These are phyloP conservation scores for Rubus parviflorus DNA, from an alignment of 306 rosid genomes.

Conservation along the genomic window DNA sequence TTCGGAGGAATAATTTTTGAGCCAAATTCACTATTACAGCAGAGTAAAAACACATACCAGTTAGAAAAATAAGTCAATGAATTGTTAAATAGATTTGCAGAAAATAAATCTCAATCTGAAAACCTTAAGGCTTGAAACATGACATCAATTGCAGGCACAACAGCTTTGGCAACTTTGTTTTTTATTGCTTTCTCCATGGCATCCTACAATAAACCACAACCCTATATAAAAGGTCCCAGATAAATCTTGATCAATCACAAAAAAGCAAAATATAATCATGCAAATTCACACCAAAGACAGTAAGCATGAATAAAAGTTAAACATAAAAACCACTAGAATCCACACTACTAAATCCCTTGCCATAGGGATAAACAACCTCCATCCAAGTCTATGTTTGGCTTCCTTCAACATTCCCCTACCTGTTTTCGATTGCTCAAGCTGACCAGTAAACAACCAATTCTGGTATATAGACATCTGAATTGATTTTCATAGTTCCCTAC, in stretches of 20 bases:
- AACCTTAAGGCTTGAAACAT: constrained; percentile 99
- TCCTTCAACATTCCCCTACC: background rate
- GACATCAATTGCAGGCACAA: constrained; percentile 98
- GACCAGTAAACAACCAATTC: background rate
- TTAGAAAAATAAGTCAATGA: constrained; percentile 13
- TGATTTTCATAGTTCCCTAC: background rate
- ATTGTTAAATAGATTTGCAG: constrained; percentile 15
- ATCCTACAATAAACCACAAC: constrained; percentile 61
- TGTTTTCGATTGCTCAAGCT: background rate
- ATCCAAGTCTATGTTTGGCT: background rate
- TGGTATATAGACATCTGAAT: background rate
- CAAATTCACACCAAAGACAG: background rate
- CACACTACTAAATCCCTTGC: background rate
- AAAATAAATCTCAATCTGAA: constrained; percentile 26
- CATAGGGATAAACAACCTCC: background rate
- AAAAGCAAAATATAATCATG: background rate
- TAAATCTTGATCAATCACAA: background rate
- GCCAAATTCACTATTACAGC: constrained; percentile 79
- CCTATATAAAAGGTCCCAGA: constrained; percentile 22
- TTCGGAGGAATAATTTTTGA: constrained; percentile 86
- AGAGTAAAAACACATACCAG: constrained; percentile 9
- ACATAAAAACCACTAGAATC: background rate
- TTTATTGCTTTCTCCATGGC: constrained; percentile 99
- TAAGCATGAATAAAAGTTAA: background rate
- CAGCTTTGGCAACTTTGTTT: constrained; percentile 95